Base-by-base conservation (phyloP, 1,284 basidiomycete species). In the Hymenochaete sp. region DNA sequence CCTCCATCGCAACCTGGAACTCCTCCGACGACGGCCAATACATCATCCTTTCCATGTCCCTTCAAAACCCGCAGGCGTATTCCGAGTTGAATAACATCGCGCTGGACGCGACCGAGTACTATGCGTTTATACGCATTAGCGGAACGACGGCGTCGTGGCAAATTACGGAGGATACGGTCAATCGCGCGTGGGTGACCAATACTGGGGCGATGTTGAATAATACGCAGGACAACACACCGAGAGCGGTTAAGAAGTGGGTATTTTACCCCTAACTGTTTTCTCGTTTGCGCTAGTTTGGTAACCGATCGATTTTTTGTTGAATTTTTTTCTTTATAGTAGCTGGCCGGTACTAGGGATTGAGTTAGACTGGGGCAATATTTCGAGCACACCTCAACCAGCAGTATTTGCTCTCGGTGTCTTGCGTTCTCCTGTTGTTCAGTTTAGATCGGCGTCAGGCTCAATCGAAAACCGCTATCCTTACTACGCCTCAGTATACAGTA, bases 61-160 rank as follows among this genome's bases (percentile, higher is more conserved):
- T 64, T 2, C 43, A 52, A 4, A 38, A 56, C 1, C 59, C 56
- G 11, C 36, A 51, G 11, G 11, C 9, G 14, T 31, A 10, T 14
- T 10, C 9, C 14, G 28, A 31, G 14, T 49, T 52, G 16, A 49
- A 49, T 11, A 63, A 65, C 36, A 57, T 61, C 8, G 62, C 64
- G 13, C 58, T 65, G 38, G 66, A 71, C 46, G 61, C 59, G 1
- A 58, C 58, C 1, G 58, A 64, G 0, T 67, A 63, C 51, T 64
- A 65, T 46, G 60, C 63, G 0, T 55, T 60, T 10, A 43, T 52
- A 16, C 13, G 42, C 31, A 36, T 47, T n/a, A 42, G 31, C 32
- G 45, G 45, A 11, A 37, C 47, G 29, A 37, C 42, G 11, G 25
- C 38, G 10, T 40, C 47, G 4, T 49, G 47, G 47, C 28, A 27